Evolutionary conservation across 495 filamentous ascomycete species (phyloP).

Genomic region (Aspergillus baeticus): DNA sequence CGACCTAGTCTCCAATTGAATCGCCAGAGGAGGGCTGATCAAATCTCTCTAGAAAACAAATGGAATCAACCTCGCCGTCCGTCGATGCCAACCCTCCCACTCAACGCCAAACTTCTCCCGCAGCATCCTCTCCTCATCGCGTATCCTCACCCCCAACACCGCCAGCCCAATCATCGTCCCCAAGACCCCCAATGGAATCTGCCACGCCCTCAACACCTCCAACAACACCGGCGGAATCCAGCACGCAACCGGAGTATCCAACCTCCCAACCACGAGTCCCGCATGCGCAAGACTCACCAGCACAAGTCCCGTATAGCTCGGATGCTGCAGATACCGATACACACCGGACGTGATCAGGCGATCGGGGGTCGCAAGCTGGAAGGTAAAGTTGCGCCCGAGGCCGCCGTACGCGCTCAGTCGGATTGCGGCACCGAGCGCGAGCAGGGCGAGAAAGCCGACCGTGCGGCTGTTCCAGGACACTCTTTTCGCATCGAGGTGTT

Average conservation of each 20-base stretch:
- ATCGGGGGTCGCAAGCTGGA: slow-evolving; percentile 42
- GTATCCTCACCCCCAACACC: slow-evolving; percentile 18
- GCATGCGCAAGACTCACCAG: slow-evolving; percentile 20
- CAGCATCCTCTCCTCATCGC: slow-evolving; percentile 46
- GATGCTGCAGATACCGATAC: slow-evolving; percentile 47
- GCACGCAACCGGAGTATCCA: slow-evolving; percentile 31
- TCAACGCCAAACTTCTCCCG: slow-evolving; percentile 34
- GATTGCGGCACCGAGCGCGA: slow-evolving; percentile 1
- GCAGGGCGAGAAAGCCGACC: neutral
- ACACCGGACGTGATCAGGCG: slow-evolving; percentile 40
- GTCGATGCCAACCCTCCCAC: slow-evolving; percentile 44
- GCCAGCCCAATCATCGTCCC: neutral
- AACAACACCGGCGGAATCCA: slow-evolving; percentile 15
- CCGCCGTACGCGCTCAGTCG: slow-evolving; percentile 1
- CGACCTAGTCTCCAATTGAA: neutral
- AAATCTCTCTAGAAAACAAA: slow-evolving; percentile 13
- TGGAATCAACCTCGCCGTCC: slow-evolving; percentile 28
- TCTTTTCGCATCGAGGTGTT: neutral
- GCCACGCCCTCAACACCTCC: neutral
- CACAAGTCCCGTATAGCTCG: slow-evolving; percentile 41
- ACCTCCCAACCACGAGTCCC: slow-evolving; percentile 26
- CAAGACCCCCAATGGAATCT: neutral
- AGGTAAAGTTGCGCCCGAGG: slow-evolving; percentile 49
- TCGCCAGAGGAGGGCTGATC: neutral
- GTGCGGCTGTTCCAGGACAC: slow-evolving; percentile 3